Conservation (phyloP, 768 basidiomycete species). For the Agrocybe pediades region DNA sequence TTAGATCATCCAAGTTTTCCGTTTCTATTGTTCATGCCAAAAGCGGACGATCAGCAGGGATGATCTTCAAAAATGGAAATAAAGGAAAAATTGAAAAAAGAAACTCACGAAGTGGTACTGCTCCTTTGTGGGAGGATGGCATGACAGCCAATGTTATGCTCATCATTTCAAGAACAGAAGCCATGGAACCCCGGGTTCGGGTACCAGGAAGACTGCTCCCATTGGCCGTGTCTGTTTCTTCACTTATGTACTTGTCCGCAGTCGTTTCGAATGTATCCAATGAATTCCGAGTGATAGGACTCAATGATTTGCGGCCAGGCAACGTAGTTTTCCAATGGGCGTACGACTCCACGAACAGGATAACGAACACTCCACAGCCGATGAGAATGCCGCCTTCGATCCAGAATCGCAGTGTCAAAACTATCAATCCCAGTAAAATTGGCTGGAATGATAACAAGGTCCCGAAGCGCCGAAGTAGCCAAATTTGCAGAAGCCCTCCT, state of each 20-base stretch:
- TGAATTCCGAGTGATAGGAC: constrained; percentile 57
- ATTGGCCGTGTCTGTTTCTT: constrained; percentile 54
- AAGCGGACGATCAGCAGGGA: constrained; percentile 7
- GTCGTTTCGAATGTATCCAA: constrained; percentile 51
- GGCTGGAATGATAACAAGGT: constrained; percentile 76
- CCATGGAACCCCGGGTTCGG: constrained; percentile 69
- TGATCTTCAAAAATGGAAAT: constrained; percentile 6
- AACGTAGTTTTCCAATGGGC: constrained; percentile 48
- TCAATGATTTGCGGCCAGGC: constrained; percentile 52
- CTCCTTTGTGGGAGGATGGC: constrained; percentile 60
- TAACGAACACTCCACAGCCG: constrained; percentile 53
- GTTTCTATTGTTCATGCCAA: no score
- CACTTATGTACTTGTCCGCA: constrained; percentile 42
- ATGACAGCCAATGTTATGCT: constrained; percentile 73
- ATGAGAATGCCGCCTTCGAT: constrained; percentile 67
- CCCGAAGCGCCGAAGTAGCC: constrained; percentile 73
- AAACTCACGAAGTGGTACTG: constrained; percentile 67
- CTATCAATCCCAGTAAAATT: constrained; percentile 70
- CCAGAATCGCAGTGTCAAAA: constrained; percentile 70
- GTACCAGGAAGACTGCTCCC: constrained; percentile 43
- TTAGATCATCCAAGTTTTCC: constrained; percentile 79
- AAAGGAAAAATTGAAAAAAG: constrained; percentile 5
- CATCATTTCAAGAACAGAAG: constrained; percentile 86
- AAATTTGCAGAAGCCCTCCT: constrained; percentile 73
- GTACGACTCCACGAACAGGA: constrained; percentile 65